These are phyloP conservation scores for Mycena maculata DNA, from an alignment of 768 basidiomycete genomes.

Conservation along the genomic window DNA sequence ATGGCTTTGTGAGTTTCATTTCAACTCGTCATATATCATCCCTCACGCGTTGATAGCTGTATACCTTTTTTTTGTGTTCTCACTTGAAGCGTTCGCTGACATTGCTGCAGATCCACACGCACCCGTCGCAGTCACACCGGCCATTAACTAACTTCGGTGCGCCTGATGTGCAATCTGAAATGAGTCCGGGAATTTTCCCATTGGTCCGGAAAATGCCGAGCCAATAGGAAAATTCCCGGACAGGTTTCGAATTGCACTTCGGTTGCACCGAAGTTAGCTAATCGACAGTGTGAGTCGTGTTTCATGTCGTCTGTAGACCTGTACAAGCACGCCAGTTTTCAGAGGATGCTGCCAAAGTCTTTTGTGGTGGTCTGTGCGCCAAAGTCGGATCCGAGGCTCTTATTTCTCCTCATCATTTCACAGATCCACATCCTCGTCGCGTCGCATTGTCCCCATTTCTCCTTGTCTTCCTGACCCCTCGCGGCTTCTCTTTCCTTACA, in stretches of 20 bases:
- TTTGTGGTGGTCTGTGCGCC: conserved; percentile 95
- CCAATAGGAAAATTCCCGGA: too few relatives aligned
- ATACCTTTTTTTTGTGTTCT: neutral
- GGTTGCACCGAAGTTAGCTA: too few relatives aligned
- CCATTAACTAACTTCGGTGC: too few relatives aligned
- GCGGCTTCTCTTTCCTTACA: conserved; percentile 14
- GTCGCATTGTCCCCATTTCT: neutral
- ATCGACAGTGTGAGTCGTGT: too few relatives aligned
- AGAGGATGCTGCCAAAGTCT: conserved; percentile 89
- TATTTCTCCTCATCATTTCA: neutral
- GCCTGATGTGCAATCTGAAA: too few relatives aligned
- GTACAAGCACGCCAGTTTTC: conserved; percentile 92
- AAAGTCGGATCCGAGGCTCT: conserved; percentile 75
- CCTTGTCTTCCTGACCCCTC: conserved; percentile 38
- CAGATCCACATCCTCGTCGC: neutral
- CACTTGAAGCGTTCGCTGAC: neutral
- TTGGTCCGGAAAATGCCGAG: too few relatives aligned
- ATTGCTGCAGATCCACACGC: conserved; percentile 71
- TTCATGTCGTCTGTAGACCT: conserved; percentile 97
- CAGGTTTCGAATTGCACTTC: too few relatives aligned
- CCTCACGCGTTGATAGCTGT: neutral
- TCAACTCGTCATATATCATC: neutral
- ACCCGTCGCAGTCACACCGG: too few relatives aligned
- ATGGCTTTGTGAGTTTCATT: too few relatives aligned
- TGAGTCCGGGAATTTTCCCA: too few relatives aligned